A percentile compares a stretch with the other conserved stretches of the same genome.
phyloP scores from a whole-genome alignment of 1,139 yeast genomes.

The Sugiyamaella novakii region DNA sequence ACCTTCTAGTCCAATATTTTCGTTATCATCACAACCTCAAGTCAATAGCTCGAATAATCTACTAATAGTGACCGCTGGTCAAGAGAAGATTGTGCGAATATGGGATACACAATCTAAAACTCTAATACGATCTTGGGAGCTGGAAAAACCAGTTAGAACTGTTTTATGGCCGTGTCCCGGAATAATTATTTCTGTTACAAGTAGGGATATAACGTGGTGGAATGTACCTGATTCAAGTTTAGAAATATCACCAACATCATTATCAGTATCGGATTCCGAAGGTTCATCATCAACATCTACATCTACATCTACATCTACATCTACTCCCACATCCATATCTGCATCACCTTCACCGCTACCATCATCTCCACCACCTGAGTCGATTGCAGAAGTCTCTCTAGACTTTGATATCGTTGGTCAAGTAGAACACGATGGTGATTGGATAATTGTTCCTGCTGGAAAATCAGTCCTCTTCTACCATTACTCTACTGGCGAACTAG shows the following conservation, averaged over 20 bases:
- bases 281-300: background rate
- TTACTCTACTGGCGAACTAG: constrained; percentile 29
- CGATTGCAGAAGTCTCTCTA: constrained; percentile 26
- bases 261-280: background rate
- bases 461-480: constrained; percentile 34
- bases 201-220: constrained; percentile 41
- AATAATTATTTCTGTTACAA: constrained; percentile 32
- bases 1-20: background rate
- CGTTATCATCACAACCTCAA: too few species aligned
- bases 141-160: constrained; percentile 27
- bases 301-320: constrained; percentile 8
- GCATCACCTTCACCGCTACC: background rate
- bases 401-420: constrained; percentile 35
- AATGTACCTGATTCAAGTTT: constrained; percentile 28
- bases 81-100: constrained; percentile 33
- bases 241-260: background rate
- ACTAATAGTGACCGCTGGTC: constrained; percentile 35
- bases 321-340: background rate
- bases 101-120: constrained; percentile 27
- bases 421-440: constrained; percentile 34
- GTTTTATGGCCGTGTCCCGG: constrained; percentile 29
- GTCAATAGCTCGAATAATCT: constrained; percentile 10
- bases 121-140: constrained; percentile 27
- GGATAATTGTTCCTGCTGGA: constrained; percentile 37
- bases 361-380: constrained; percentile 14